These are phyloP conservation scores for Metroxylon sagu DNA, from an alignment of 176 grass and related monocot species.

Conservation along the genomic window DNA sequence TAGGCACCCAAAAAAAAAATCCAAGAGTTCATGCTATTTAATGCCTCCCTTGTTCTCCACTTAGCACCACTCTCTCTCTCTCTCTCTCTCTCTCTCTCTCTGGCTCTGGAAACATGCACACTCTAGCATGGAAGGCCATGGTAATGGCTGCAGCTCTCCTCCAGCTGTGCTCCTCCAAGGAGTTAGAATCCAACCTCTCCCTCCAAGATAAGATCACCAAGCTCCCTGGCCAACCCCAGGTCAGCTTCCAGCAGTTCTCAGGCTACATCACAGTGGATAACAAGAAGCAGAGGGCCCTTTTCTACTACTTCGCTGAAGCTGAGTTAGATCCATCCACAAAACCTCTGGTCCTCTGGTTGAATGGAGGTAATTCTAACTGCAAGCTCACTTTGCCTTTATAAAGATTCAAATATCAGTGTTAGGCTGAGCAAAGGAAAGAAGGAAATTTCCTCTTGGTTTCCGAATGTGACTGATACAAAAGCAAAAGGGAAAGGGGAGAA, in stretches of 20 bases:
- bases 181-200: not conserved
- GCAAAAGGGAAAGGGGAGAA: not conserved
- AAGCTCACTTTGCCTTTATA: not conserved
- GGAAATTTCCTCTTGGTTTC: not conserved
- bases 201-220: constrained; percentile 38
- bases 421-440: not conserved
- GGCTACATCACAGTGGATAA: constrained; percentile 76
- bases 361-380: constrained; percentile 56
- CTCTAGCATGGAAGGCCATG: constrained; percentile 4
- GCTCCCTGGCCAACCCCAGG: constrained; percentile 73
- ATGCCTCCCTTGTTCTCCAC: too few species aligned
- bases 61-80: not conserved
- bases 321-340: constrained; percentile 71
- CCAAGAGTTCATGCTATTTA: too few species aligned
- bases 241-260: constrained; percentile 75
- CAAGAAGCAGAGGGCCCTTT: constrained; percentile 50
- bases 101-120: constrained; percentile 10
- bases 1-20: too few species aligned
- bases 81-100: not conserved
- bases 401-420: too few species aligned
- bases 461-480: too few species aligned
- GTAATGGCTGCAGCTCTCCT: constrained; percentile 2
- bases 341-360: constrained; percentile 94
- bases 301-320: constrained; percentile 95
- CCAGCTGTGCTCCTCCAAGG: constrained; percentile 3